phyloP scores from a whole-genome alignment of 2,329 filamentous ascomycete species.

The Diaporthe sp. region DNA sequence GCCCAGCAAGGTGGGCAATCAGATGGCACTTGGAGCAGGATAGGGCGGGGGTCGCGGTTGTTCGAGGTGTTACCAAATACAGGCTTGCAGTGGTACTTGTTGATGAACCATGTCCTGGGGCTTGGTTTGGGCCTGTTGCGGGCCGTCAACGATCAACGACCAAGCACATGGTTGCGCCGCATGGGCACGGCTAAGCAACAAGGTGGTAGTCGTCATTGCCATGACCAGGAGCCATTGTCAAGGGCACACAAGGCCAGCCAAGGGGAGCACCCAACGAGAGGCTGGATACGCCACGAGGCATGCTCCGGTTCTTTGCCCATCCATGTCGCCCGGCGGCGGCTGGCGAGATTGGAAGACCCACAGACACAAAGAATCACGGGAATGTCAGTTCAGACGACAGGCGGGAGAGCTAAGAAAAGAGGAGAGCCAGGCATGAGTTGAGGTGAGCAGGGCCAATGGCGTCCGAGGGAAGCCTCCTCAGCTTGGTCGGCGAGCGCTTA shows the following conservation, averaged over 20 bases:
- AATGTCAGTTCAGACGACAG: neutral
- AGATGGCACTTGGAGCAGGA: neutral
- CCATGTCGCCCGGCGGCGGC: constrained; percentile 21
- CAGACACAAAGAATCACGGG: constrained; percentile 6
- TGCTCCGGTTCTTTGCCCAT: constrained; percentile 7
- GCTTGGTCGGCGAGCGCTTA: constrained; percentile 27
- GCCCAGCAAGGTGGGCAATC: neutral
- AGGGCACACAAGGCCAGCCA: neutral
- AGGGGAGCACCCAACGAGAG: constrained; percentile 27
- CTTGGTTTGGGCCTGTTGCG: constrained; percentile 24
- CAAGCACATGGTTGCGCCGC: neutral
- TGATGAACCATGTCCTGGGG: constrained; percentile 7
- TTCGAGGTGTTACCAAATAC: constrained; percentile 35
- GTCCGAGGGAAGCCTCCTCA: neutral
- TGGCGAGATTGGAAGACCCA: constrained; percentile 32
- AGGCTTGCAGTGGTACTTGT: constrained; percentile 4
- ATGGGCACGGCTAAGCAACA: neutral
- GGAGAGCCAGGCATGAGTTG: neutral
- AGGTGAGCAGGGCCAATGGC: constrained; percentile 11
- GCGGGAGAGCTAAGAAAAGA: constrained; percentile 19
- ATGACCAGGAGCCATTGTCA: constrained; percentile 7
- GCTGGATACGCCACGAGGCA: constrained; percentile 6
- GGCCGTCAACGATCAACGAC: constrained; percentile 14
- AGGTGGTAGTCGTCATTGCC: constrained; percentile 28
- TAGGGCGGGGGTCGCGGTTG: constrained; percentile 5